Base-by-base conservation (phyloP, 345 rosid species). In the Camelina hispida region DNA sequence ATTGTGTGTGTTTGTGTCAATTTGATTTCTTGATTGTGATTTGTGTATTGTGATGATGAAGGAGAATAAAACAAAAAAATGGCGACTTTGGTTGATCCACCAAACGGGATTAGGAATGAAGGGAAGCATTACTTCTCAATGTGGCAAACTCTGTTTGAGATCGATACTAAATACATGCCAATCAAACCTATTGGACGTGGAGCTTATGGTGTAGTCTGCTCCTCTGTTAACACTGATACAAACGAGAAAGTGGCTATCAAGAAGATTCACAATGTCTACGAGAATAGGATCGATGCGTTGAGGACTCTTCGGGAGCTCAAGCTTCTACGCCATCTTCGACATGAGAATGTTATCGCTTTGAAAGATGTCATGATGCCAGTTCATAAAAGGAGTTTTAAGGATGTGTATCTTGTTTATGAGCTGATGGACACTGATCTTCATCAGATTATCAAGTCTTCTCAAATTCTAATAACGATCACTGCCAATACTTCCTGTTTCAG, bases 41-140 rank as follows among this genome's bases (percentile, higher is more conserved):
- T 71, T 69, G 43, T 69, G 23, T 30, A 37, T 14, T 72, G 52
- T 44, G 71, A 63, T 59, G 62, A 73, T 52, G 53, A 55, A 43
- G 72, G 54, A 32, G 47, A 79, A 58, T 4, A n/a, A n/a, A n/a
- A 28, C 0, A 4, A 15, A 23, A 23, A 2, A 75, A 90, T 90
- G 97, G 93, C 97, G 2, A 86, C 91, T 14, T 87, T 80, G 3
- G 95, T 90, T 75, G 95, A 93, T 69, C 97, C 98, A 16, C 98
- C 96, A 2, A 84, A 84, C 67, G 98, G 97, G 42, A 53, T 81
- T 55, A 60, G 61, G 38, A 59, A 74, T 14, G 73, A 75, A 73
- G 95, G 97, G 58, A 93, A 90, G 71, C 93, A 90, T 77, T 84
- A 87, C 81, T 93, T 64, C 72, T 87, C 87, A 1, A 87, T 93